Evolutionary conservation across 2,329 filamentous ascomycete genomes (phyloP), one percentile per base, ranked within the genome.

Genomic region (Exophiala xenobiotica): DNA sequence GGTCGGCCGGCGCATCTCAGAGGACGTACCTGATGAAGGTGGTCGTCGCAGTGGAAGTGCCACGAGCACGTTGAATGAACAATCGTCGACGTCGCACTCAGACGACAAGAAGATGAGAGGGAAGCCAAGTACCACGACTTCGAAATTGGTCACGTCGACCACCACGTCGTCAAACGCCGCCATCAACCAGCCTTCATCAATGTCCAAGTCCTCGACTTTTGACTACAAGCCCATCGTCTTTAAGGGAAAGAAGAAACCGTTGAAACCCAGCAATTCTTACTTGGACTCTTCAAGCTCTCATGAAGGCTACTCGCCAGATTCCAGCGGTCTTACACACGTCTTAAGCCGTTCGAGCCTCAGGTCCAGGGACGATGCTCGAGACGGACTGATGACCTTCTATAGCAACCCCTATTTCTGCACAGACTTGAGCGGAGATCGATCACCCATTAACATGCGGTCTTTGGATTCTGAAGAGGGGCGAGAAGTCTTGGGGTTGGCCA

Each of bases 331-430:
- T 12, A 42, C 77, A 73, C 71, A 72, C 67, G 11, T 67, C 70
- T 26, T 77, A 74, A 55, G 73, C 73, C 62, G 80, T 73, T 57
- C 79, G 65, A 58, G 74, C 64, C 40, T 77, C 68, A 50, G 70
- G 63, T 67, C 76, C 63, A 62, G 75, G 26, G 42, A 33, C 11
- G 51, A 82, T 9, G 12, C 40, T 12, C 46, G 42, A 6, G 82
- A 87, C 52, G 89, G 88, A 6, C 83, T 87, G 1, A 86, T 95
- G 59, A 90, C 92, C 14, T 95, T 91, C 64, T 95, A 92, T 66
- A 88, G 80, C 54, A 87, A 86, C 20, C 86, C 86, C 1, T 81
- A 81, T 0, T 95, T 93, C 66, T 93, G 84, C 66, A 90, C 85
- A 1, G 90, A 95, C 65, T 70, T 93, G 3, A 76, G 78, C 1